Conservation (phyloP, 306 rosid genomes). For the Pterocarpus santalinus region DNA sequence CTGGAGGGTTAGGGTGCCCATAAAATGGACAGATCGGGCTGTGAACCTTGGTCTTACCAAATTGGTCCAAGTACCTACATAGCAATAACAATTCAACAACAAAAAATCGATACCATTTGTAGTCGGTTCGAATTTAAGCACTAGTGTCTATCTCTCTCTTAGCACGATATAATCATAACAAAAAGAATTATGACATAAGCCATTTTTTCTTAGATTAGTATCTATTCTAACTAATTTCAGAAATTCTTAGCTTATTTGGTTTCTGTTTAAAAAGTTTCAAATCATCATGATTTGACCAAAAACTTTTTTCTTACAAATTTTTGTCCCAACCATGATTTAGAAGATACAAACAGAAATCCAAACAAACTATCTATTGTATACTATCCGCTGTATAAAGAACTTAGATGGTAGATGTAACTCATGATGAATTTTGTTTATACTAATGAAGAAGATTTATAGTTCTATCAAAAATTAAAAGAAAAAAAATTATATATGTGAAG, state of each 20-base stretch:
- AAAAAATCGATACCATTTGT: too few species aligned
- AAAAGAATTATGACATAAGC: neutral
- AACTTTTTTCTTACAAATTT: neutral
- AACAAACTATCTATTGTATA: neutral
- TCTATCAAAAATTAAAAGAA: too few species aligned
- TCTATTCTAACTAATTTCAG: neutral
- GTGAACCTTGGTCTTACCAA: slow-evolving; percentile 97
- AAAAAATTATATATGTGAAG: neutral
- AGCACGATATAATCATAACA: neutral
- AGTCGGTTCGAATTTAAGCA: too few species aligned
- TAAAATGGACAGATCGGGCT: slow-evolving; percentile 90
- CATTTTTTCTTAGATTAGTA: neutral
- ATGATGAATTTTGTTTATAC: neutral
- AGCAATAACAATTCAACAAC: neutral
- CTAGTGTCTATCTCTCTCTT: neutral
- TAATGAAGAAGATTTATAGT: neutral
- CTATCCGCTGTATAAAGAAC: neutral
- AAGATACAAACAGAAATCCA: neutral
- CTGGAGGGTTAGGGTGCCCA: slow-evolving; percentile 96
- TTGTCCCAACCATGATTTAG: neutral
- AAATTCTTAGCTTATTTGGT: too few species aligned
- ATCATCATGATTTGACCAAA: too few species aligned
- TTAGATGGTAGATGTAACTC: neutral
- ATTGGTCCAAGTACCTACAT: slow-evolving; percentile 84
- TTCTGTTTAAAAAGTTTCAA: too few species aligned